Base-by-base conservation (phyloP, 179 eudicot species). In the Dionaea muscipula region DNA sequence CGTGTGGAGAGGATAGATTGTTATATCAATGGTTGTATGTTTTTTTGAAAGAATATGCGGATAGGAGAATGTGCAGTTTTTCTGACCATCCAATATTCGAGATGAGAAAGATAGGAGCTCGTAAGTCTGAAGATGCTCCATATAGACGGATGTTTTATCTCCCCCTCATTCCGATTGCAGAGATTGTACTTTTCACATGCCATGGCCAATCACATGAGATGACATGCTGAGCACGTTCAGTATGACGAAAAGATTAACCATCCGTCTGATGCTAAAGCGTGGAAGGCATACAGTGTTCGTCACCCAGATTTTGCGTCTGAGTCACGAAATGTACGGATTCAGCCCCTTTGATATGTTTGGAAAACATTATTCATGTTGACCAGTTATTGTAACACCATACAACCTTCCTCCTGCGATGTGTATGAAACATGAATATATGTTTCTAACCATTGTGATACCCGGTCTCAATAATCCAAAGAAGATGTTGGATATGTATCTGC, bases 161-260 rank as follows among this genome's bases (percentile, higher is more conserved):
- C 15, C 47, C 47, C 15, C 47, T 43, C 6, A 43, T 43, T 18
- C 47, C 47, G 47, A 18, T n/a, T 43, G 3, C 47, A 43, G 15
- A 14, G 47, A 14, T 14, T 43, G 15, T 43, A 43, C 15, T 6
- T n/a, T 4, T 43, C 47, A 14, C 6, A 43, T 4, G 47, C 47
- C 47, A 43, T n/a, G 3, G 20, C 47, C 6, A 18, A 18, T 6
- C 8, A 43, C 4, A 43, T 43, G 47, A 43, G 47, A n/a, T 43
- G 47, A n/a, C 47, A 43, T 43, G 47, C 47, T 43, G 47, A 43
- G 20, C 47, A 43, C 20, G 15, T 43, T 15, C n/a, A 43, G 15
- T 6, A 43, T 15, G 47, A 43, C 15, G 47, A n/a, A 4, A 6
- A 4, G 5, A 14, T 43, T 43, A 6, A 43, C 6, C 20, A 18